Evolutionary conservation across 495 filamentous ascomycete species (phyloP).

Genomic region (Penicillium arizonense): DNA sequence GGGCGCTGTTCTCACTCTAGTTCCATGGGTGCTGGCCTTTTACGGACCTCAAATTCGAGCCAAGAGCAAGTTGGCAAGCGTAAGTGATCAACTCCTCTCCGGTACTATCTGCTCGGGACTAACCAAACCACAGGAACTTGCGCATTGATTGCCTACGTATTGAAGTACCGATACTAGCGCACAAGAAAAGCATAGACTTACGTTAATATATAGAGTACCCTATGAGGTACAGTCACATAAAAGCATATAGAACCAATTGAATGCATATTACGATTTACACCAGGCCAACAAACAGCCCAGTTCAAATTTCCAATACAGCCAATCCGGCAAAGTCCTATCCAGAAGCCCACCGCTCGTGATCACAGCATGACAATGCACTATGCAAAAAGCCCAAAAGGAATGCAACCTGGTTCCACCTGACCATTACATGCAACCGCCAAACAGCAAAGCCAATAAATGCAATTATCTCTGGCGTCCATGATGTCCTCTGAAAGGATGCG

Average conservation of each 20-base stretch:
- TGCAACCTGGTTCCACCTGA: too few species aligned
- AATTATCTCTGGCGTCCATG: constrained; percentile 10
- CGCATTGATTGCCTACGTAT: constrained; percentile 13
- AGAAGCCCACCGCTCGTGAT: neutral
- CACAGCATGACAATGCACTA: neutral
- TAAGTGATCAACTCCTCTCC: constrained; percentile 18
- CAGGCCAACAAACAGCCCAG: neutral
- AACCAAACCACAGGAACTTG: constrained; percentile 25
- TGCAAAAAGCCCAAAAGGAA: neutral
- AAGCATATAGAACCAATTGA: neutral
- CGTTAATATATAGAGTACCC: neutral
- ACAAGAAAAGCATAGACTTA: neutral
- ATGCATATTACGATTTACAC: constrained; percentile 2
- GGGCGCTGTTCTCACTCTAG: constrained; percentile 65
- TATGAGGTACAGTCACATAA: neutral
- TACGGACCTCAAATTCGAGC: constrained; percentile 77
- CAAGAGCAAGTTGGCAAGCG: constrained; percentile 72
- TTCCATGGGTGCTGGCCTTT: constrained; percentile 84
- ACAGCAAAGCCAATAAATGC: neutral
- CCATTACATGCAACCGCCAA: neutral
- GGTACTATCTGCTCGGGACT: constrained; percentile 3
- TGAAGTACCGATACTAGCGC: neutral
- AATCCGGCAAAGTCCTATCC: neutral
- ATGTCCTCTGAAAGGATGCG: constrained; percentile 7
- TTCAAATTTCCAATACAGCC: neutral